phyloP scores from a whole-genome alignment of 176 grass and related monocot species.

The Zizania latifolia region DNA sequence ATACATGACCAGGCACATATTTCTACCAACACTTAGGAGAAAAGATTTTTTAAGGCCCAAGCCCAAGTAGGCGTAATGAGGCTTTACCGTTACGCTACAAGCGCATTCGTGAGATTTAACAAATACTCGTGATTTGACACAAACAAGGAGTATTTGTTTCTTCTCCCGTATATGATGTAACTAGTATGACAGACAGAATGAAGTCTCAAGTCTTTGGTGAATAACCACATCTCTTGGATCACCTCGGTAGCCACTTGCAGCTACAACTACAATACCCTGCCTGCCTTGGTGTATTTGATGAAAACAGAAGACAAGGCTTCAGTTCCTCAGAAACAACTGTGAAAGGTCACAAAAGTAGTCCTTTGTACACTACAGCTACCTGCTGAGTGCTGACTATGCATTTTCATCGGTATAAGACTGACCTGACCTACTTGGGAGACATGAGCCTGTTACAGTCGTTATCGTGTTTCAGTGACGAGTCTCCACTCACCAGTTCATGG shows the following conservation, averaged over 20 bases:
- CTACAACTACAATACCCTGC: background rate
- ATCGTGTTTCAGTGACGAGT: conserved; percentile 53
- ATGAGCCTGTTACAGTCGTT: conserved; percentile 69
- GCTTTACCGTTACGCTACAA: too few species aligned
- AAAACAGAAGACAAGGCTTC: background rate
- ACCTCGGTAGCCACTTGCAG: background rate
- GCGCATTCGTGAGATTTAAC: too few species aligned
- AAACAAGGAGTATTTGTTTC: too few species aligned
- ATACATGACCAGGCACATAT: too few species aligned
- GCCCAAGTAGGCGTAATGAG: too few species aligned
- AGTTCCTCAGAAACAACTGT: background rate
- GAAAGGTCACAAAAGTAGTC: background rate
- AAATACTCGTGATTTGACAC: too few species aligned
- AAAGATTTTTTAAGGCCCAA: too few species aligned
- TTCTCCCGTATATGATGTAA: too few species aligned
- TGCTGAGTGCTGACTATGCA: background rate
- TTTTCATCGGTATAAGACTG: background rate
- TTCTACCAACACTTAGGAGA: too few species aligned
- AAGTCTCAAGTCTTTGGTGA: background rate
- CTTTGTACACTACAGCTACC: conserved; percentile 31
- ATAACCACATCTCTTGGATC: background rate
- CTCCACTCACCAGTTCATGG: conserved; percentile 67
- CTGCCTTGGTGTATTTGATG: background rate
- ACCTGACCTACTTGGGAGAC: conserved; percentile 49
- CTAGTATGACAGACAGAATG: too few species aligned